phyloP scores from a whole-genome alignment of 768 basidiomycete genomes.

The Tylopilus felleus region DNA sequence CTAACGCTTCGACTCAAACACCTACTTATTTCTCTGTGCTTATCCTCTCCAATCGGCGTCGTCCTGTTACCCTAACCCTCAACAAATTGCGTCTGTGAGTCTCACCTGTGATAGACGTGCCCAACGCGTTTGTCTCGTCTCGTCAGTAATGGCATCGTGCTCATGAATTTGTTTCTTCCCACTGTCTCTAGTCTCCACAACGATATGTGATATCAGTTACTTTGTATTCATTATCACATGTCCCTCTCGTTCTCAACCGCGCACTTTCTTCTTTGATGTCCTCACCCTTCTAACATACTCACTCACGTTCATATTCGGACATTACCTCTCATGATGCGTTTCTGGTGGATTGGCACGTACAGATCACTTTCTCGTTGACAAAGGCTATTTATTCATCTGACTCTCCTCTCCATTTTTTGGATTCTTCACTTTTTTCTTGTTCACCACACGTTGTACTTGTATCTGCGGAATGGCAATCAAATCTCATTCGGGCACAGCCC shows the following conservation, averaged over 20 bases:
- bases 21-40: not conserved
- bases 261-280: not conserved
- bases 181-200: constrained; percentile 15
- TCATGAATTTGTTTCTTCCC: constrained; percentile 13
- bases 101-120: not conserved
- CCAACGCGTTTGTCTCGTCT: not conserved
- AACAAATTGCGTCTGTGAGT: constrained; percentile 19
- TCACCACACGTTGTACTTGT: not conserved
- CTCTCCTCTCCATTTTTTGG: not conserved
- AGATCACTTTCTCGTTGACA: not conserved
- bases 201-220: constrained; percentile 9
- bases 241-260: too few relatives aligned
- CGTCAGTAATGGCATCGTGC: constrained; percentile 1
- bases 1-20: constrained; percentile 1
- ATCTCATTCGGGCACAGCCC: too few relatives aligned
- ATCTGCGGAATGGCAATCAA: not conserved
- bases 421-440: not conserved
- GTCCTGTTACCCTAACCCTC: not conserved
- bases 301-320: not conserved
- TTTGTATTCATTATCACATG: not conserved
- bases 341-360: not conserved
- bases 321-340: too few relatives aligned
- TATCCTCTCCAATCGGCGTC: not conserved
- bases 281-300: not conserved
- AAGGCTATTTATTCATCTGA: not conserved